Evolutionary conservation across 2,329 filamentous ascomycete species (phyloP).

Genomic region (Aspergillus persii): DNA sequence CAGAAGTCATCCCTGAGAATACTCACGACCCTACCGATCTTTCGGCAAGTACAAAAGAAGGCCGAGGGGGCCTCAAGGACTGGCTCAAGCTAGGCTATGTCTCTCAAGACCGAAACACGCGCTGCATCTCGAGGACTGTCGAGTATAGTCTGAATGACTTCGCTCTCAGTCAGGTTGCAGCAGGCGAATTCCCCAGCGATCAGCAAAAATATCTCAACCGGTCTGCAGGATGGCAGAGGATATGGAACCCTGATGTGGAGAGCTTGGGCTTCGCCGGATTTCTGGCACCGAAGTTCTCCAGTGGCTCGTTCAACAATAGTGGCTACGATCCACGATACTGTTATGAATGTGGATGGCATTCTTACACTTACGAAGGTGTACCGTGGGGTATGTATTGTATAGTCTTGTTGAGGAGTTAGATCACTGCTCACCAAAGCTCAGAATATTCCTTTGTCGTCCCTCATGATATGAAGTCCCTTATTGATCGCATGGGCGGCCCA

Average conservation of each 20-base stretch:
- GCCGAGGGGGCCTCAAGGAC: conserved; percentile 66
- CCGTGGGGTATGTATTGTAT: conserved; percentile 48
- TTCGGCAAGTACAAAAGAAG: conserved; percentile 64
- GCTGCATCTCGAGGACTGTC: conserved; percentile 64
- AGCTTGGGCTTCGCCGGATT: conserved; percentile 56
- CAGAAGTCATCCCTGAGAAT: conserved; percentile 61
- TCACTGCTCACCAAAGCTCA: conserved; percentile 8
- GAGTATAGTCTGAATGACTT: conserved; percentile 68
- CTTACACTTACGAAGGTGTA: conserved; percentile 60
- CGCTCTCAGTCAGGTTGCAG: conserved; percentile 56
- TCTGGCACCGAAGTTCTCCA: conserved; percentile 56
- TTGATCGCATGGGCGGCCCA: conserved; percentile 54
- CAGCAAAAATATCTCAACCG: conserved; percentile 58
- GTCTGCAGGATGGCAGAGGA: conserved; percentile 69
- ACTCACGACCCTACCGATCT: conserved; percentile 55
- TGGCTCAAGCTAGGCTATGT: conserved; percentile 67
- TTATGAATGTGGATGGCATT: conserved; percentile 64
- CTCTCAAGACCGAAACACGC: conserved; percentile 54
- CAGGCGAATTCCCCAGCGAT: conserved; percentile 48
- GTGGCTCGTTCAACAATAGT: conserved; percentile 49
- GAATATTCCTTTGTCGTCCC: conserved; percentile 65
- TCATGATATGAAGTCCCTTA: conserved; percentile 60
- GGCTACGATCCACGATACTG: conserved; percentile 53
- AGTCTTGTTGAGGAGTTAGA: no score
- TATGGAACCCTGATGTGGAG: conserved; percentile 61